Conservation (phyloP, 139 green algal genomes). For the Micractinium conductrix region DNA sequence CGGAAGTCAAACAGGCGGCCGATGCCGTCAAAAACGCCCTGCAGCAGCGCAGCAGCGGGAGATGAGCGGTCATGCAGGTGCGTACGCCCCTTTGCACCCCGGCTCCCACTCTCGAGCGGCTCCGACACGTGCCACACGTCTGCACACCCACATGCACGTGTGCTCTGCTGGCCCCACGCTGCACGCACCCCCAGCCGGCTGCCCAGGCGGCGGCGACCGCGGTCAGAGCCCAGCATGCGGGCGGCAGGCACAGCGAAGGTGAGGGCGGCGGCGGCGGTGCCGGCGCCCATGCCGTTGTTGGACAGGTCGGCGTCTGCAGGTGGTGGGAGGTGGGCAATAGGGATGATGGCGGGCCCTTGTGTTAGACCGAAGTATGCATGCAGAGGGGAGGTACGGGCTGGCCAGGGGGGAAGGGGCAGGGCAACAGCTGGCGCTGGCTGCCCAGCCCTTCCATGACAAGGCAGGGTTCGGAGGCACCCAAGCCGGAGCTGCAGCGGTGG, state of each 20-base stretch:
- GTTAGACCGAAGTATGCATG: too few relatives aligned
- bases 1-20: slow-evolving; percentile 40
- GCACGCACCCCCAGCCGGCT: slow-evolving; percentile 23
- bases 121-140: too few relatives aligned
- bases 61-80: too few relatives aligned
- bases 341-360: too few relatives aligned
- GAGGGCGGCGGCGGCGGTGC: slow-evolving; percentile 30
- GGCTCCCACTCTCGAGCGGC: too few relatives aligned
- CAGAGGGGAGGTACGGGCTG: not conserved
- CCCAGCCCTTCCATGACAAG: not conserved
- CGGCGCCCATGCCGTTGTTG: slow-evolving; percentile 27
- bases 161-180: not conserved
- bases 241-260: slow-evolving; percentile 40
- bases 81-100: too few relatives aligned
- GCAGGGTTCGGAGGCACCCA: too few relatives aligned
- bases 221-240: slow-evolving; percentile 25
- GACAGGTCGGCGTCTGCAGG: slow-evolving; percentile 31
- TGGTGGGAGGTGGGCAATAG: not conserved
- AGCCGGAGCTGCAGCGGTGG: too few relatives aligned
- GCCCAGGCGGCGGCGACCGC: slow-evolving; percentile 29
- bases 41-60: too few relatives aligned
- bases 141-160: too few relatives aligned
- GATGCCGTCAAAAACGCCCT: slow-evolving; percentile 24
- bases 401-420: not conserved
- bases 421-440: not conserved